Base-by-base conservation (phyloP, 2,329 filamentous ascomycete species). In the Sporothrix globosa region DNA sequence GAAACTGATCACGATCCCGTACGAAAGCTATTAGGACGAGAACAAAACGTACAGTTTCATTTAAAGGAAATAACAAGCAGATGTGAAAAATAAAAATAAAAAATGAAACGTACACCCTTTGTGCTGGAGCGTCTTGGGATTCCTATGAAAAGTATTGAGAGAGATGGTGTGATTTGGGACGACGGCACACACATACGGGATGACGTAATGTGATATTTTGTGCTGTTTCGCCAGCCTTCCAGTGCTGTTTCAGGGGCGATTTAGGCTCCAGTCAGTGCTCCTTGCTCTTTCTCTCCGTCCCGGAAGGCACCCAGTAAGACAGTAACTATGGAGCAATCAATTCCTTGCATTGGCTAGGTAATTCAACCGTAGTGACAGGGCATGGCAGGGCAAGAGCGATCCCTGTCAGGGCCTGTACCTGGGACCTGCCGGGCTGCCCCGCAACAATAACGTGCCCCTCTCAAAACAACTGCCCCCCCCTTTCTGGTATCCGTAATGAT, bases 231-330 rank as follows among this genome's bases (percentile, higher is more conserved):
- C 41, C 41, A 61, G 27, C 67, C 68, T 73, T 72, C 73, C 74
- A 74, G 70, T 39, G 13, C 46, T 17, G 73, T 74, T 74, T 74
- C 71, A 73, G 73, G 69, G 73, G 73, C 69, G 58, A 69, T 72
- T 75, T 75, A 72, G 72, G 72, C 73, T 72, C 71, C 74, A 73
- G 71, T 56, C 69, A 69, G 67, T 58, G 69, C 34, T 65, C 66
- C 19, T 58, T 30, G 17, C 19, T 34, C 34, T 34, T 34, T 34
- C 34, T 34, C 53, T 39, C 65, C 65, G 13, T 27, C 27, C 30
- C 27, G 27, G 34, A 34, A 34, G 34, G 34, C 46, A 4, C n/a
- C 17, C 27, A 48, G 3, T 30, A 30, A 3, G 27, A 13, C 60
- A 48, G 46, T 50, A 21, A 3, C 24, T 30, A 65, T n/a, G 58